A percentile compares a stretch with the other conserved stretches of the same genome.
phyloP scores from a whole-genome alignment of 495 filamentous ascomycete species.

The Xylaria castorea region DNA sequence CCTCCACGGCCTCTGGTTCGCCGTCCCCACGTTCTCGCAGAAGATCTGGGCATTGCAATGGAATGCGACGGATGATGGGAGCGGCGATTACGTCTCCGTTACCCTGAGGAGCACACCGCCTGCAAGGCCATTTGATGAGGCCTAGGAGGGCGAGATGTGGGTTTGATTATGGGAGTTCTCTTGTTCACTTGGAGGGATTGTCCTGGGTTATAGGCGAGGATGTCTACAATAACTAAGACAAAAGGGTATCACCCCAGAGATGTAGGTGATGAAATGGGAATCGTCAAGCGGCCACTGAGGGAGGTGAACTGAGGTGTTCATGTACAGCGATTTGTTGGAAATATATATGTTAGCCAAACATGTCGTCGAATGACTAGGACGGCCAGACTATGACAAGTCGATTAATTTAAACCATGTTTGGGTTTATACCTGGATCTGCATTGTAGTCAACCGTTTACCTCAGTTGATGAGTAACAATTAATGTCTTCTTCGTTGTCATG shows the following conservation, averaged over 20 bases:
- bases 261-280: background rate
- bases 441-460: background rate
- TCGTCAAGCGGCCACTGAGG: background rate
- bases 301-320: background rate
- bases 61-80: conserved; percentile 11
- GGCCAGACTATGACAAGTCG: background rate
- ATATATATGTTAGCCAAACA: background rate
- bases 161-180: background rate
- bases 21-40: background rate
- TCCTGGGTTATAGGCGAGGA: background rate
- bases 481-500: background rate
- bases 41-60: conserved; percentile 17
- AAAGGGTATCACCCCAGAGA: background rate
- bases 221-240: background rate
- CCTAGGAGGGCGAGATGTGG: background rate
- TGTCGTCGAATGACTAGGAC: background rate
- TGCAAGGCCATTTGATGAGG: conserved; percentile 6
- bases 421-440: background rate
- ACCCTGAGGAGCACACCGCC: conserved; percentile 8
- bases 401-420: background rate
- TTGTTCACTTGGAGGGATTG: background rate
- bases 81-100: background rate
- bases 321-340: background rate
- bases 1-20: conserved; percentile 8
- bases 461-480: background rate